Base-by-base conservation (phyloP, 495 filamentous ascomycete genomes). In the Penicillium canescens region DNA sequence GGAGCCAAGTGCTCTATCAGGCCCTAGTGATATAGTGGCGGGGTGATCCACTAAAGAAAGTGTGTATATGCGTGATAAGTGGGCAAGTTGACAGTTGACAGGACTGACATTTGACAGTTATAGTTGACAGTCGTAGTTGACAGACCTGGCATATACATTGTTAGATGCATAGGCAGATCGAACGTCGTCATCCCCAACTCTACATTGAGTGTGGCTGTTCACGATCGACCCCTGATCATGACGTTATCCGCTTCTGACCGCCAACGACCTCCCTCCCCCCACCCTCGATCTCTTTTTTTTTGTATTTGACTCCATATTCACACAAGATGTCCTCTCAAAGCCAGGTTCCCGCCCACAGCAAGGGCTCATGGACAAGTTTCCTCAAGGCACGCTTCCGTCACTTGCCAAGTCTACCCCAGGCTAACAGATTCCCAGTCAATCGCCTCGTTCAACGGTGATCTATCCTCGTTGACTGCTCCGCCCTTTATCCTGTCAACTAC, bases 401-500 rank as follows among this genome's bases (percentile, higher is more conserved):
- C 14, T 33, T 14, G 10, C 33, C 2, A 52, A 33, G 52, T 23
- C 6, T 20, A 34, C 38, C 46, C 33, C 42, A 34, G 20, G 37
- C 46, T 37, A 36, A 45, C 28, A 44, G 40, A 56, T 57, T 59
- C 42, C 54, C 48, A 95, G 91, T 95, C 92, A 24, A 91, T 98
- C 63, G 90, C 94, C 35, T 94, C 91, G 16, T 98, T 97, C 79
- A 96, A 91, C 73, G 94, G 95, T 62, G 94, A 98, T 62, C 84
- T 98, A 40, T 89, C 93, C 11, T 91, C 91, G 48, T 77, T 98
- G 71, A 97, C 94, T 31, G 93, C 94, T 18, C 94, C 94, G 35
- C 90, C 94, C 10, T 98, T 97, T 69, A 97, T 98, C 70, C 86
- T 97, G 36, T 93, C 90, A 44, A 85, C 88, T 23, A 96, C 89